A percentile compares a stretch with the other conserved stretches of the same genome.
Evolutionary conservation across 495 filamentous ascomycete genomes (phyloP).

Genomic region (Hapsidospora chrysogenum): DNA sequence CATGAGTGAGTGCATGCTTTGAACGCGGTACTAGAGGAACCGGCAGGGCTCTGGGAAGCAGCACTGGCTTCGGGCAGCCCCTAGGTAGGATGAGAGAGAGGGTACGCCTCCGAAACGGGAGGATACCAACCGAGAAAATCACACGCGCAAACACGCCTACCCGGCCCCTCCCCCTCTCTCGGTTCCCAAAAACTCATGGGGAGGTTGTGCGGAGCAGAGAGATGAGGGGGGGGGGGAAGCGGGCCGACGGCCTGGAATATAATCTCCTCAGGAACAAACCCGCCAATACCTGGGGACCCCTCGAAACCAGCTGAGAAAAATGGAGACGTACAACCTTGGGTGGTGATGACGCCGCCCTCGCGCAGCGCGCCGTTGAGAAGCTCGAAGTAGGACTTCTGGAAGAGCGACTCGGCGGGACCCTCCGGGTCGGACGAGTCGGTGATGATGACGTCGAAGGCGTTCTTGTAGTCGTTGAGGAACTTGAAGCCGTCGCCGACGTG

Average conservation of each 20-base stretch:
- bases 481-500: constrained; percentile 97
- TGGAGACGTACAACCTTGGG: constrained; percentile 98
- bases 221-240: too few relatives aligned
- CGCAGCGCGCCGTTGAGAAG: constrained; percentile 73
- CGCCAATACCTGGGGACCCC: background rate
- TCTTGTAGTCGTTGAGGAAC: constrained; percentile 82
- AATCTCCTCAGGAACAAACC: too few relatives aligned
- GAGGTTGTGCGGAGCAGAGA: too few relatives aligned
- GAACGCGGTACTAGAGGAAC: too few relatives aligned
- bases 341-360: constrained; percentile 96
- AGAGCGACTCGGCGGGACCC: constrained; percentile 85
- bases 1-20: too few relatives aligned
- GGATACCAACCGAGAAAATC: background rate
- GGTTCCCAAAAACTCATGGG: too few relatives aligned
- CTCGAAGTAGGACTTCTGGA: constrained; percentile 98
- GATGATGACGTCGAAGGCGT: constrained; percentile 98
- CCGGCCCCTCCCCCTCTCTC: constrained; percentile 2
- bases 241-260: too few relatives aligned
- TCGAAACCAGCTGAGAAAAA: constrained; percentile 19
- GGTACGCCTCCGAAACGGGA: constrained; percentile 2
- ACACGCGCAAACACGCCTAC: constrained; percentile 3
- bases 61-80: constrained; percentile 4
- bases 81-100: constrained; percentile 1
- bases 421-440: constrained; percentile 96
- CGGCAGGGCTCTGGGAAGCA: background rate